Evolutionary conservation across 2,329 filamentous ascomycete species (phyloP).

Genomic region (Penicillium sp.): DNA sequence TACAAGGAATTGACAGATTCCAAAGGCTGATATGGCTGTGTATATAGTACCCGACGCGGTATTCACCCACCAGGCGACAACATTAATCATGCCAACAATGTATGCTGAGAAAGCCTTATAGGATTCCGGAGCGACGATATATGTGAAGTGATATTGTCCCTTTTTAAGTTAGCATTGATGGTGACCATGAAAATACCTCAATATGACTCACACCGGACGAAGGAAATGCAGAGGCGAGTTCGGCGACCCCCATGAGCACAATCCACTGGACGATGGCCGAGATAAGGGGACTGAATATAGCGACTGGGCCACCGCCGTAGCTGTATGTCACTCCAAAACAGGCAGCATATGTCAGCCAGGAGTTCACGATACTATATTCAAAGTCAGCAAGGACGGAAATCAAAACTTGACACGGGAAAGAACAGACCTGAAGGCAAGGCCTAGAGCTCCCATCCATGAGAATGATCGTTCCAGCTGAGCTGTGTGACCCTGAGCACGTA

Average conservation of each 20-base stretch:
- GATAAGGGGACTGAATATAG: constrained; percentile 27
- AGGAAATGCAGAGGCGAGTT: not conserved
- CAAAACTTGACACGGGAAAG: too few relatives aligned
- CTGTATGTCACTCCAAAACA: constrained; percentile 28
- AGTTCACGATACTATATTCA: constrained; percentile 25
- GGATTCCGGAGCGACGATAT: constrained; percentile 27
- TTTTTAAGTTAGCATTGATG: constrained; percentile 11
- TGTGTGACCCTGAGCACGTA: constrained; percentile 3
- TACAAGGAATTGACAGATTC: constrained; percentile 15
- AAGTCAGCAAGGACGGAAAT: not conserved
- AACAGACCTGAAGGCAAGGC: constrained; percentile 30
- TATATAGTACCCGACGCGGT: constrained; percentile 19
- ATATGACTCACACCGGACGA: not conserved
- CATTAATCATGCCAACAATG: constrained; percentile 27
- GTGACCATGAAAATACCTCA: too few relatives aligned
- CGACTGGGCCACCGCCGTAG: constrained; percentile 29
- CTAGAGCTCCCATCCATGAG: constrained; percentile 28
- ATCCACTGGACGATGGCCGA: constrained; percentile 28
- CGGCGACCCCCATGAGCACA: not conserved
- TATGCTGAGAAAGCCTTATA: constrained; percentile 31
- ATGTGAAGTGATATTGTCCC: constrained; percentile 38
- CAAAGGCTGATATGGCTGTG: constrained; percentile 22
- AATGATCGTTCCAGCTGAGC: constrained; percentile 21
- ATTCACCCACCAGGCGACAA: constrained; percentile 32
- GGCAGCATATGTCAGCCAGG: constrained; percentile 28